Conservation (phyloP, 768 basidiomycete genomes). For the Lactarius quietus region DNA sequence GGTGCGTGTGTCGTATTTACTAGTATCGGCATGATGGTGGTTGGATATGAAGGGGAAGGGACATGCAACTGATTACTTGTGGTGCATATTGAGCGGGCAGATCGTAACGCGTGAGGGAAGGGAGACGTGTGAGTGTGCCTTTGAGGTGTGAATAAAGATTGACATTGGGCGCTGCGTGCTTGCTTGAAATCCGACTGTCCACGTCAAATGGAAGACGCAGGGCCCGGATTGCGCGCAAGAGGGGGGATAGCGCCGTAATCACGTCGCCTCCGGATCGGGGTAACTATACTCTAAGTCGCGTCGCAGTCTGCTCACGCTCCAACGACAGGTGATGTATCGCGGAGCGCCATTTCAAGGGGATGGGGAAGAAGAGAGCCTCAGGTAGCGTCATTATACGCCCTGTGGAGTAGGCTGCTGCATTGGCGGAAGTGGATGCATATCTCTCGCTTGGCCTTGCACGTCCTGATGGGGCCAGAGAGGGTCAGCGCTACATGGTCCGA, state of each 20-base stretch:
- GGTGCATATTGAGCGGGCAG: constrained; percentile 9
- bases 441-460: constrained; percentile 26
- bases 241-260: constrained; percentile 1
- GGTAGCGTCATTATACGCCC: constrained; percentile 20
- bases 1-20: constrained; percentile 1
- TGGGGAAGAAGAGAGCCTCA: background rate
- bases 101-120: constrained; percentile 8
- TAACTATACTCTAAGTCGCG: background rate
- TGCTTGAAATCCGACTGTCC: background rate
- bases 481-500: constrained; percentile 9
- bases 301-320: background rate
- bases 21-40: background rate
- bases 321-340: background rate
- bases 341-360: constrained; percentile 11
- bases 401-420: constrained; percentile 28
- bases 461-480: constrained; percentile 14
- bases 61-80: constrained; percentile 8
- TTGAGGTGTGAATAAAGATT: background rate
- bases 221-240: background rate
- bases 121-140: constrained; percentile 2
- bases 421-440: constrained; percentile 24
- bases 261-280: constrained; percentile 1
- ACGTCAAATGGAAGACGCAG: background rate
- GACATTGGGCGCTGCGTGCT: background rate
- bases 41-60: background rate